Base-by-base conservation (phyloP, 495 filamentous ascomycete genomes). In the Trichoderma virens region DNA sequence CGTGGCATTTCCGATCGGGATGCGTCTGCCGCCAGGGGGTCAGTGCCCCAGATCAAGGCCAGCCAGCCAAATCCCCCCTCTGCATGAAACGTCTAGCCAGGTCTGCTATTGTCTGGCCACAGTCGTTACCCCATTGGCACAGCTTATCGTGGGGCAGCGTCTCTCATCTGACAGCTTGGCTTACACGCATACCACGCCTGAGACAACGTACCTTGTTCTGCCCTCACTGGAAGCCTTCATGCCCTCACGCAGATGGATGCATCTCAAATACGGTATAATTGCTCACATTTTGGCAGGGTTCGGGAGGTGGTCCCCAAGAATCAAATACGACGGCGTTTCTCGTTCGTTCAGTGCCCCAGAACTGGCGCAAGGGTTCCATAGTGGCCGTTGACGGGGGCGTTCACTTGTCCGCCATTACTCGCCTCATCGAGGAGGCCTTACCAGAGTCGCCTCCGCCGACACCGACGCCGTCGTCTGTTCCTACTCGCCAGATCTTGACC, bases 321-420 rank as follows among this genome's bases (percentile, higher is more conserved):
- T 86, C 92, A 70, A 90, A 91, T 69, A 88, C 92, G 3, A 97
- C 94, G 3, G 92, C 91, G 11, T 82, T 97, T 39, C 84, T 98
- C 2, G 88, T 97, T 47, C 89, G 93, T 59, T 93, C 92, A 2
- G 82, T 86, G 8, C 79, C 86, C n/a, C 84, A 86, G 35, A 80
- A 82, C 45, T 98, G 94, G 94, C 71, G 82, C 27, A 88, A 84
- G 68, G 86, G 88, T 34, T 96, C 92, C 0, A 70, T 96, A 13
- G 76, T 97, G 7, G 93, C 92, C 32, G 89, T 98, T 51, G 94
- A 98, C 78, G 94, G 91, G 27, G 94, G 94, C 60, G 90, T 90
- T 51, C 91, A 97, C 73, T 82, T 98, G 39, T 83, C 90, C 20
- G 88, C 92, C 32, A 94, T 98, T 56, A 83, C 85, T 59, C 82